Base-by-base conservation (phyloP, 768 basidiomycete species). In the Kwoniella heveanensis region DNA sequence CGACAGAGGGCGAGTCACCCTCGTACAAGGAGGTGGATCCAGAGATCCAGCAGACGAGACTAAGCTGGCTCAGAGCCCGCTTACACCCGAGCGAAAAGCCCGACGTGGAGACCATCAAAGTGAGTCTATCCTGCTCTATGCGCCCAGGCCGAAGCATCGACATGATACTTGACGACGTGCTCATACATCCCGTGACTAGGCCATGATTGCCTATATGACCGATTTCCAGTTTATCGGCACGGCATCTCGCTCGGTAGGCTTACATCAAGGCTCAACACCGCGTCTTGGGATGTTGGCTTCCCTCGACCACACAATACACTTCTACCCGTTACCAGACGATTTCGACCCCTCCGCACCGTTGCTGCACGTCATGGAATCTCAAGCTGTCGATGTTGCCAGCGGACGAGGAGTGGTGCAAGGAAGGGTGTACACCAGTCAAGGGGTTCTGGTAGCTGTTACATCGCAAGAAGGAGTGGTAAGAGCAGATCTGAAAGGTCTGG, bases 401-500 rank as follows among this genome's bases (percentile, higher is more conserved):
- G 80, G 80, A 0, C 57, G 80, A 56, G 80, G 77, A 2, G 59
- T 76, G 19, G 79, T 80, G 5, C 65, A 75, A 32, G 80, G 80
- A 1, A 54, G 68, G 10, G 54, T 80, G 15, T 80, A 78, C 51
- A 79, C 77, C 22, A 27, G 63, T 49, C 37, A 71, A 6, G 80
- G 80, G 9, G 53, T 66, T 25, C 58, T 80, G 59, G 53, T 80
- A 21, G 80, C 80, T 19, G 72, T 74, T n/a, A 80, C 80, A 17
- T 50, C 56, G 27, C 80, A 80, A 65, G 79, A 80, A 53, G 79
- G 79, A 5, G 78, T 80, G 29, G 76, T 80, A 1, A 61, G 79
- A 37, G 77, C 84, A 81, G 81, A 91, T 85, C 53, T 86, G 81
- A 69, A 86, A 86, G n/a, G 85, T 79, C 75, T 92, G 90, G 49